A percentile compares a stretch with the other conserved stretches of the same genome.
Conservation (phyloP, 306 rosid species). For the Vigna nakashimae region DNA sequence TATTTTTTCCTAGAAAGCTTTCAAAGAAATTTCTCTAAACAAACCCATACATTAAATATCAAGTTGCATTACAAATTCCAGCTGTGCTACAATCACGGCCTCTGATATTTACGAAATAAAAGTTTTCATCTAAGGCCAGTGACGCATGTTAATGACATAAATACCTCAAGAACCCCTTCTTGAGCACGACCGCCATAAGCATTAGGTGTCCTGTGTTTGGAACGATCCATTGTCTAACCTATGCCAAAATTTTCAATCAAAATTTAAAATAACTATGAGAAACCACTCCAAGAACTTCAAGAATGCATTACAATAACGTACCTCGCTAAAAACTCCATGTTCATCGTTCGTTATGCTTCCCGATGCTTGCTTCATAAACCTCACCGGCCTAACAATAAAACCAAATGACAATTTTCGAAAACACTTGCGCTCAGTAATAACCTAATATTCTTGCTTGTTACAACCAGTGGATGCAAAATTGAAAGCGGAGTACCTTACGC, state of each 20-base stretch:
- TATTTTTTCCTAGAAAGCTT: neutral
- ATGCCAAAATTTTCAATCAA: conserved; percentile 62
- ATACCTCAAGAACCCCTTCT: conserved; percentile 75
- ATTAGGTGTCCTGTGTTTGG: conserved; percentile 48
- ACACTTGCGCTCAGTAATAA: neutral
- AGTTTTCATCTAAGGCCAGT: conserved; percentile 21
- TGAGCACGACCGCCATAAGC: conserved; percentile 61
- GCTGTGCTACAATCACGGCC: neutral
- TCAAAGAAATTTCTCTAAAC: neutral
- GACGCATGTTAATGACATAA: conserved; percentile 22
- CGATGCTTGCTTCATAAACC: conserved; percentile 52
- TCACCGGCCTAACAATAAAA: conserved; percentile 59
- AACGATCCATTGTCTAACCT: conserved; percentile 64
- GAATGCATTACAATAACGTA: conserved; percentile 31
- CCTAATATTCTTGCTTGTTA: conserved; percentile 5
- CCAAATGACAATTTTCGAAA: conserved; percentile 5
- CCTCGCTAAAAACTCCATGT: conserved; percentile 58
- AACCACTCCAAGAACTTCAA: conserved; percentile 1
- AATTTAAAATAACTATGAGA: conserved; percentile 34
- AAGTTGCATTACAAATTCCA: conserved; percentile 22
- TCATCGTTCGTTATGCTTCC: conserved; percentile 51
- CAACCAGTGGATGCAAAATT: conserved; percentile 1
- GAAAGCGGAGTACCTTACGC: conserved; percentile 54
- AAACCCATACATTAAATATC: neutral
- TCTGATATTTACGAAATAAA: neutral